Evolutionary conservation across 129 eudicot species (phyloP).

Genomic region (Flaveria trinervia): DNA sequence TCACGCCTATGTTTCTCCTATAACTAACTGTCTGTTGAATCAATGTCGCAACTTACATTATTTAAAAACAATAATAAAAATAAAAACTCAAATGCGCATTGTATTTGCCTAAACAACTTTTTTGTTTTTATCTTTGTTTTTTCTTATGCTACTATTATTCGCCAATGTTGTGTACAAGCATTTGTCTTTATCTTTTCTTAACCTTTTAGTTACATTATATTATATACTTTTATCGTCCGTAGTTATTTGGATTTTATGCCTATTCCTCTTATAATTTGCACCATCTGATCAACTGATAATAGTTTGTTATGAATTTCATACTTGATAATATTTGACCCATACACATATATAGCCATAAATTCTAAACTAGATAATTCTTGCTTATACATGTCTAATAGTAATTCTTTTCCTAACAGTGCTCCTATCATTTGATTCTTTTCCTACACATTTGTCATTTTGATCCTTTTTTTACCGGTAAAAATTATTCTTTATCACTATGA

Average conservation of each 20-base stretch:
- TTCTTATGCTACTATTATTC: neutral
- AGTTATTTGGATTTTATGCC: neutral
- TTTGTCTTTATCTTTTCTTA: conserved; percentile 14
- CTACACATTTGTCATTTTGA: no score
- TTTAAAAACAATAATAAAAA: neutral
- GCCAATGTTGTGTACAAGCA: conserved; percentile 10
- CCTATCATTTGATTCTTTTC: no score
- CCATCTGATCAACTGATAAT: neutral
- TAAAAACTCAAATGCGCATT: conserved; percentile 17
- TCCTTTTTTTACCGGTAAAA: no score
- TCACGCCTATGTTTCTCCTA: conserved; percentile 22
- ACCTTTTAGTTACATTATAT: neutral
- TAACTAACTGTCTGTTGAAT: neutral
- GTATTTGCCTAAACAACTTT: conserved; percentile 17
- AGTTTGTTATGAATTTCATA: neutral
- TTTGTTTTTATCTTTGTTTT: conserved; percentile 18
- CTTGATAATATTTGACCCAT: neutral
- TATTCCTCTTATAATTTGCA: neutral
- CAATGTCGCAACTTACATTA: no score
- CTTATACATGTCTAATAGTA: no score
- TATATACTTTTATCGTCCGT: neutral
- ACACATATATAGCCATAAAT: no score
- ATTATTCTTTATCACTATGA: no score
- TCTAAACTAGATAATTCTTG: no score
- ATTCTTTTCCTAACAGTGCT: no score